A percentile compares a stretch with the other conserved stretches of the same genome.
Evolutionary conservation across 257 asterid genomes (phyloP).

Genomic region (Anisodus tanguticus): DNA sequence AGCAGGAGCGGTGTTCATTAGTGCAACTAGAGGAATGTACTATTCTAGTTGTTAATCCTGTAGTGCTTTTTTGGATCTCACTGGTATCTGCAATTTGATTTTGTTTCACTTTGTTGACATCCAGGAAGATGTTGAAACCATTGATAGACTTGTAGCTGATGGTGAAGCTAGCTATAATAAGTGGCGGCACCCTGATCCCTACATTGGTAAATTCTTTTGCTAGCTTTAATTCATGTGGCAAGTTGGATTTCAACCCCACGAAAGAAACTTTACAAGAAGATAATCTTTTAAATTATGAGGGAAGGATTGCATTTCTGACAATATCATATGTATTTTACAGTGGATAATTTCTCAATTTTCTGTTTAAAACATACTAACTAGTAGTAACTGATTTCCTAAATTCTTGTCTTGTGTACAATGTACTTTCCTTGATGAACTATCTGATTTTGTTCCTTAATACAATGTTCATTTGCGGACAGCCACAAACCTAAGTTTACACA

Average conservation of each 20-base stretch:
- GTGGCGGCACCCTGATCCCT: slow-evolving; percentile 95
- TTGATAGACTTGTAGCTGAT: slow-evolving; percentile 72
- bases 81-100: not conserved
- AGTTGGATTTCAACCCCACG: not conserved
- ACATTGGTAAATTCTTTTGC: slow-evolving; percentile 62
- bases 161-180: slow-evolving; percentile 70
- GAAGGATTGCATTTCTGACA: not conserved
- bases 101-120: slow-evolving; percentile 27
- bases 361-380: not conserved
- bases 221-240: not conserved
- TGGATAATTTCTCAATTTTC: not conserved
- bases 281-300: not conserved
- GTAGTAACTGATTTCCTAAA: not conserved
- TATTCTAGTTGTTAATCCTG: not conserved
- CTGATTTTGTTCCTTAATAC: not conserved
- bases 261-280: not conserved
- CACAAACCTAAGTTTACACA: not conserved
- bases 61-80: not conserved
- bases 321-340: not conserved
- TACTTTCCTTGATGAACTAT: not conserved
- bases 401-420: not conserved
- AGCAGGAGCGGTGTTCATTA: not conserved
- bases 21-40: not conserved
- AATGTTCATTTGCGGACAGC: not conserved
- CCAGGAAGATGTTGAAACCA: slow-evolving; percentile 80